Conservation (phyloP, 1,139 yeast genomes). For the Saccharomyces hybrid region DNA sequence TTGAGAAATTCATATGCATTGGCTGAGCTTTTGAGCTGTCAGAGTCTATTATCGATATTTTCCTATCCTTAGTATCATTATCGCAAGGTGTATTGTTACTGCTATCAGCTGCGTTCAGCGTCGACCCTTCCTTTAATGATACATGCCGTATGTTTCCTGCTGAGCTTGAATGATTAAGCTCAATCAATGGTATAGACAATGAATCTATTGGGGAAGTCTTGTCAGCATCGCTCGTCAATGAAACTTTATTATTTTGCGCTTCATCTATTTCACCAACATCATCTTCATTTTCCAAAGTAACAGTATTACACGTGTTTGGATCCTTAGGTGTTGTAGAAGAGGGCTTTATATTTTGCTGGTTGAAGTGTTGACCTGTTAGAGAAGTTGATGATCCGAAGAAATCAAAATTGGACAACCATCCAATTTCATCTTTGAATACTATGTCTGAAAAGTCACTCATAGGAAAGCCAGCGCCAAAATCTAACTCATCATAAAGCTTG, state of each 20-base stretch:
- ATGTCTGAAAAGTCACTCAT: constrained; percentile 17
- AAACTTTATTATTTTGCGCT: constrained; percentile 4
- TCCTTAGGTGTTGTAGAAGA: constrained; percentile 36
- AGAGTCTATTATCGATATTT: not conserved
- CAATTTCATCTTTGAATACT: constrained; percentile 13
- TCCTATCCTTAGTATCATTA: not conserved
- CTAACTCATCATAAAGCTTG: not conserved
- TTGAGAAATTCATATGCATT: not conserved
- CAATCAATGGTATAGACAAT: constrained; percentile 29
- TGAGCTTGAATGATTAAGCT: constrained; percentile 17
- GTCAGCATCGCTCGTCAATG: constrained; percentile 21
- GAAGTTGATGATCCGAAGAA: constrained; percentile 14
- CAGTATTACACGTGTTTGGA: constrained; percentile 36
- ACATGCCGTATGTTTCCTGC: constrained; percentile 8
- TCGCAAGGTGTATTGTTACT: constrained; percentile 2
- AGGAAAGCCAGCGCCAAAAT: constrained; percentile 13
- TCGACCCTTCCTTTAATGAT: constrained; percentile 1
- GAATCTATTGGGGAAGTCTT: constrained; percentile 31
- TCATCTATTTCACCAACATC: constrained; percentile 8
- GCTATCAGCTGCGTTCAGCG: not conserved
- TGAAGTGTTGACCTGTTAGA: not conserved
- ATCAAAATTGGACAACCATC: constrained; percentile 23
- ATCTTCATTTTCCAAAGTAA: constrained; percentile 31
- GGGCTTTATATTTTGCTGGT: constrained; percentile 10
- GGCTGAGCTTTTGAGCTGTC: not conserved